A percentile compares a stretch with the other conserved stretches of the same genome.
Evolutionary conservation across 1,284 basidiomycete genomes (phyloP).

Genomic region (Singerocomus inundabilis): DNA sequence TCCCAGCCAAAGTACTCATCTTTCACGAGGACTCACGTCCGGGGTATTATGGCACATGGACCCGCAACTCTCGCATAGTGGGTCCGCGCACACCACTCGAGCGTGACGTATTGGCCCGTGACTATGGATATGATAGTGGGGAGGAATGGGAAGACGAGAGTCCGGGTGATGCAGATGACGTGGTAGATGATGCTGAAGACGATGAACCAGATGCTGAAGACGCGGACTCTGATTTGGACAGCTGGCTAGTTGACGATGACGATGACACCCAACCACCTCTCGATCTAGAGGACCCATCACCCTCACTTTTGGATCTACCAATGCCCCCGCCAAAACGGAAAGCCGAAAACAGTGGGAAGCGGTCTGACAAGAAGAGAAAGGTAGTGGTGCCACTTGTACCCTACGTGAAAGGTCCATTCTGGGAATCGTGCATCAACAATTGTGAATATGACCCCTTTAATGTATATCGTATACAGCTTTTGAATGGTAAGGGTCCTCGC

Average conservation of each 20-base stretch:
- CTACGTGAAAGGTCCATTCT: conserved; percentile 74
- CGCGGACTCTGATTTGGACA: conserved; percentile 68
- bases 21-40: conserved; percentile 77
- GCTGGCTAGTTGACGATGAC: conserved; percentile 78
- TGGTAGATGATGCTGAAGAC: conserved; percentile 65
- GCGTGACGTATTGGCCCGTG: conserved; percentile 64
- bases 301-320: conserved; percentile 39
- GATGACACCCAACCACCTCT: conserved; percentile 49
- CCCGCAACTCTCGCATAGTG: conserved; percentile 65
- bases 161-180: conserved; percentile 68
- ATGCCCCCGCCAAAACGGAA: conserved; percentile 52
- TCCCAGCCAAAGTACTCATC: conserved; percentile 73
- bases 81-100: conserved; percentile 74
- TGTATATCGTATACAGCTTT: conserved; percentile 67
- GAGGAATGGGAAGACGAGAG: conserved; percentile 84
- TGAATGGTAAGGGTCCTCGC: conserved; percentile 58
- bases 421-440: conserved; percentile 62
- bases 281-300: conserved; percentile 41
- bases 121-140: conserved; percentile 84
- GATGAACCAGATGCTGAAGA: conserved; percentile 62
- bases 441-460: conserved; percentile 65
- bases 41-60: conserved; percentile 87
- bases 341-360: conserved; percentile 44
- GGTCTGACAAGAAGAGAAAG: conserved; percentile 64
- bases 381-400: conserved; percentile 73